phyloP scores from a whole-genome alignment of 768 basidiomycete genomes.

The Suillus subluteus region DNA sequence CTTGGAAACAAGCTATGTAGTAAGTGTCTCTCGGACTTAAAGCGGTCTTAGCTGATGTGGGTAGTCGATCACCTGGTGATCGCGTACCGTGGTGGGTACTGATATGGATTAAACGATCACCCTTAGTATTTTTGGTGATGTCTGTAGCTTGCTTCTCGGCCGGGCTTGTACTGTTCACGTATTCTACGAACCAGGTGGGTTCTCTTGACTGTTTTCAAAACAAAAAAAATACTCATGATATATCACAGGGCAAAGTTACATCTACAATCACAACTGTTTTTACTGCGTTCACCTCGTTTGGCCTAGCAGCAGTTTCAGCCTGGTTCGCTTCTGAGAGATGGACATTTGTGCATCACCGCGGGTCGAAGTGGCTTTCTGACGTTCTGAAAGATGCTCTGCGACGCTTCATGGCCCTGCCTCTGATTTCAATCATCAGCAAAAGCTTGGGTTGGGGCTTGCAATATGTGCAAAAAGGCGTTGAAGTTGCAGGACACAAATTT shows the following conservation, averaged over 20 bases:
- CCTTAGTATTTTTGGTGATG: slow-evolving; percentile 76
- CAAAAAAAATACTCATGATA: background rate
- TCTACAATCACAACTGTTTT: slow-evolving; percentile 71
- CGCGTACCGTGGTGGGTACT: slow-evolving; percentile 83
- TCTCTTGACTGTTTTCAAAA: background rate
- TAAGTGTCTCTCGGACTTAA: slow-evolving; percentile 40
- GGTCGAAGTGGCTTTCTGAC: slow-evolving; percentile 72
- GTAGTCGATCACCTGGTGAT: slow-evolving; percentile 73
- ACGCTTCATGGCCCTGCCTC: slow-evolving; percentile 37
- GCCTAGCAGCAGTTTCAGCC: slow-evolving; percentile 67
- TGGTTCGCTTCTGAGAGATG: slow-evolving; percentile 78
- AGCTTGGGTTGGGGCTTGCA: slow-evolving; percentile 3
- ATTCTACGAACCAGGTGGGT: slow-evolving; percentile 63
- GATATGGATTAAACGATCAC: slow-evolving; percentile 81
- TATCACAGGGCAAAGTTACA: slow-evolving; percentile 50
- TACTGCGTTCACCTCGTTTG: slow-evolving; percentile 73
- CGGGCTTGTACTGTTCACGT: slow-evolving; percentile 73
- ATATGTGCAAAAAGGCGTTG: slow-evolving; percentile 9
- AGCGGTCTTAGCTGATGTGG: slow-evolving; percentile 6
- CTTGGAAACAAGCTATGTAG: slow-evolving; percentile 87
- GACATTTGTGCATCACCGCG: slow-evolving; percentile 63
- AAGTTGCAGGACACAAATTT: slow-evolving; percentile 9
- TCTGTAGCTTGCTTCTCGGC: slow-evolving; percentile 78
- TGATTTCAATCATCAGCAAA: slow-evolving; percentile 21
- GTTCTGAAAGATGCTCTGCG: slow-evolving; percentile 51